phyloP scores from a whole-genome alignment of 805 yeast species.

The Sporopachydermia quercuum region DNA sequence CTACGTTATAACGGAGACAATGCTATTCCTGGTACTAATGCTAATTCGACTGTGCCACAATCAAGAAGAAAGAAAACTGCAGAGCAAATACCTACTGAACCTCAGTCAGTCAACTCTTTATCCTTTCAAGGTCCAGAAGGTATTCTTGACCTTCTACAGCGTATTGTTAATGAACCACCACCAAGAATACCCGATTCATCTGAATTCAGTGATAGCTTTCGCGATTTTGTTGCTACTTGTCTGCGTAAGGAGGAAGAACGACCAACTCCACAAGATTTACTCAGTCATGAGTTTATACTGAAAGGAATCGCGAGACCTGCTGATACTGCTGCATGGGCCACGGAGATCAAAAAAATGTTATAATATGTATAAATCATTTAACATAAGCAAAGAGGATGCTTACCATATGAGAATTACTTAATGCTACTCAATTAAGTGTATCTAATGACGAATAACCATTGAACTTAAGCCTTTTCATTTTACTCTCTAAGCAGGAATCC shows the following conservation, averaged over 20 bases:
- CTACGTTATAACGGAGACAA: constrained; percentile 8
- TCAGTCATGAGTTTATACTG: constrained; percentile 23
- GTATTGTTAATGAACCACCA: constrained; percentile 87
- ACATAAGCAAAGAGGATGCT: too few relatives aligned
- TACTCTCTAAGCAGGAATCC: too few relatives aligned
- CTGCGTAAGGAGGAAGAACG: constrained; percentile 61
- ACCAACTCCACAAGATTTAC: constrained; percentile 58
- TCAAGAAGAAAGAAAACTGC: constrained; percentile 10
- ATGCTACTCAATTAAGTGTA: too few relatives aligned
- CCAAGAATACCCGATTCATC: constrained; percentile 44
- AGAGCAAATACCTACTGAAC: constrained; percentile 2
- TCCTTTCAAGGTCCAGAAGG: constrained; percentile 52
- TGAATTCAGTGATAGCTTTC: constrained; percentile 32
- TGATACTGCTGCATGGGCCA: not conserved
- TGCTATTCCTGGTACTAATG: constrained; percentile 27
- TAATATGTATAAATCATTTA: too few relatives aligned
- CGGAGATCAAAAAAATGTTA: not conserved
- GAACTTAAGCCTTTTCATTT: too few relatives aligned
- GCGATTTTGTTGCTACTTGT: constrained; percentile 61
- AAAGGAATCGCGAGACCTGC: not conserved
- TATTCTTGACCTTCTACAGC: constrained; percentile 75
- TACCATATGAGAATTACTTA: too few relatives aligned
- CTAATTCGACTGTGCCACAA: constrained; percentile 13
- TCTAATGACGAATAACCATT: too few relatives aligned
- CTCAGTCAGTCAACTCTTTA: constrained; percentile 7